A percentile compares a stretch with the other conserved stretches of the same genome.
Conservation (phyloP, 2,329 filamentous ascomycete species). For the Apiospora marii region DNA sequence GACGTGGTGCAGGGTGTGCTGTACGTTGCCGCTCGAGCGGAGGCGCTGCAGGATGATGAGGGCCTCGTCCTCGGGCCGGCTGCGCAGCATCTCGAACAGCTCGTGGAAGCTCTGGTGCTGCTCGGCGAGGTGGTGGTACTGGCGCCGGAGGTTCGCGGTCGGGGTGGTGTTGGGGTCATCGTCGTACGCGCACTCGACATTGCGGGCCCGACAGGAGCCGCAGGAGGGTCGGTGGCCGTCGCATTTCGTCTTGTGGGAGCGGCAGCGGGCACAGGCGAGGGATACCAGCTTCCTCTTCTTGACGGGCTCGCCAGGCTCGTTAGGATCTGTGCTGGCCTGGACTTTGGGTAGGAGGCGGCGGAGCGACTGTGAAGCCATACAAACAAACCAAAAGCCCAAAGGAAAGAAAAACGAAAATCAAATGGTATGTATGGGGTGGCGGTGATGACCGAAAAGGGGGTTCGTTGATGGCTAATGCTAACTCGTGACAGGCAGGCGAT, state of each 20-base stretch:
- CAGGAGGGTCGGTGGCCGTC: conserved; percentile 22
- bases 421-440: not conserved
- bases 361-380: not conserved
- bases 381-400: not conserved
- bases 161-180: conserved; percentile 26
- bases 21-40: conserved; percentile 9
- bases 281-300: conserved; percentile 21
- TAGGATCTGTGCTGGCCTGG: not conserved
- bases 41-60: conserved; percentile 24
- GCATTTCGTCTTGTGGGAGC: conserved; percentile 25
- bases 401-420: not conserved
- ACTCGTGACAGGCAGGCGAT: not conserved
- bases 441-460: not conserved
- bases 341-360: conserved; percentile 3
- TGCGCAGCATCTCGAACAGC: conserved; percentile 25
- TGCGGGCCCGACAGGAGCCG: conserved; percentile 12
- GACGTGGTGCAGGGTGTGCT: conserved; percentile 20
- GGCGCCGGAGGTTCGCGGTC: conserved; percentile 22
- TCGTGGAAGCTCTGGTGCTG: conserved; percentile 23
- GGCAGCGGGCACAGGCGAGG: conserved; percentile 25
- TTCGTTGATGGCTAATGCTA: not conserved
- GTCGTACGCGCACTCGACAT: conserved; percentile 20
- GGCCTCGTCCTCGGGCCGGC: conserved; percentile 25
- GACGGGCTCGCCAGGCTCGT: not conserved
- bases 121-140: conserved; percentile 23